Evolutionary conservation across 305 asterid genomes (phyloP), one percentile per base, ranked within the genome.

Genomic region (Fraxinus platypoda): DNA sequence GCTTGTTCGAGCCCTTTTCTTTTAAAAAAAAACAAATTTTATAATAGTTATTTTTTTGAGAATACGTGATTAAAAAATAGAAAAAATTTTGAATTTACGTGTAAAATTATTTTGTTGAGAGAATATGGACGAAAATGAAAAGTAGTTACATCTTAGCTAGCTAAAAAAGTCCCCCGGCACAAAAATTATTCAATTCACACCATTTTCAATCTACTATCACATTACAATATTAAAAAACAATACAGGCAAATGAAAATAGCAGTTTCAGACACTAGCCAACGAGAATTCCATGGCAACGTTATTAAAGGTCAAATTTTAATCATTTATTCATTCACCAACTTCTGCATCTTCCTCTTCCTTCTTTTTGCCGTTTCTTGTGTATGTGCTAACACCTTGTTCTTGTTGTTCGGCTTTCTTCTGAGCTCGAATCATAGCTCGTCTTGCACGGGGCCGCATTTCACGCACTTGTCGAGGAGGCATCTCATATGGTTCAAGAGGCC

Each of bases 401-500:
- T 85, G 93, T 78, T 91, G 94, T 82, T 93, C 97, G 2, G 95
- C 95, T 89, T 94, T 95, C 93, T 91, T 94, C 77, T 94, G 94
- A 83, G 97, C 99, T 78, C 99, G 93, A 78, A 95, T 93, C 93
- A 92, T 84, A 41, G 98, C 98, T 62, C 98, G 90, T 70, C 94
- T 89, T 12, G 89, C 93, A 74, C 97, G 97, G 6, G 99, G 98
- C 6, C 99, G 90, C 94, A 95, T 82, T 86, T 95, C 98, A 35
- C 97, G 95, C 71, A 95, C 98, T 87, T 93, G 93, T 77, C 98
- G 88, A 23, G 89, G 91, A 52, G 99, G 97, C 98, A 94, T 95
- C 85, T 81, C 87, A 59, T 89, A 92, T 31, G 89, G 86, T 82
- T 94, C 97, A 19, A 92, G 74, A 28, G 94, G 88, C 88, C 91